Conservation (phyloP, 2,329 filamentous ascomycete genomes). For the Furcasterigmium furcatum region DNA sequence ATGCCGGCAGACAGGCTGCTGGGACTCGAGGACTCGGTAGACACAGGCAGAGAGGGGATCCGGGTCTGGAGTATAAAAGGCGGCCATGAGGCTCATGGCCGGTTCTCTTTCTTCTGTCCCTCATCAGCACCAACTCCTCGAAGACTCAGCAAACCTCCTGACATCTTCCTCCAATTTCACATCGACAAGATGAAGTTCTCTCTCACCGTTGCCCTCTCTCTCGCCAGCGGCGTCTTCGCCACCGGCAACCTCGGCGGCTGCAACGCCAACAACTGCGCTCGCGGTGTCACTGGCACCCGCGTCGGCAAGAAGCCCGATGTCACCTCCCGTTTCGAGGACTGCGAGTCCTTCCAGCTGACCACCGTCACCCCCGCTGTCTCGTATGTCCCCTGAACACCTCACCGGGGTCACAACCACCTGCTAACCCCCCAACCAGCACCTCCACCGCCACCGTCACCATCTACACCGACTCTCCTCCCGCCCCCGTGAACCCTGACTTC, state of each 20-base stretch:
- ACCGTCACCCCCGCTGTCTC: constrained; percentile 3
- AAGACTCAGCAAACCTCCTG: background rate
- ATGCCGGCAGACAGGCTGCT: no score
- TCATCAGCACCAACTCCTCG: no score
- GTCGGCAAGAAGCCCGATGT: constrained; percentile 1
- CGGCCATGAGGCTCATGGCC: background rate
- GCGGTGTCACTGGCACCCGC: constrained; percentile 7
- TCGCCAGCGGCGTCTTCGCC: constrained; percentile 29
- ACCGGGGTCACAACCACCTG: background rate
- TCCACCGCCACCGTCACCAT: constrained; percentile 1
- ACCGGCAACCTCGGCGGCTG: constrained; percentile 19
- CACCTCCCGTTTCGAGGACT: background rate
- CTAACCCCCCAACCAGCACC: constrained; percentile 4
- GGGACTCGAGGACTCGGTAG: no score
- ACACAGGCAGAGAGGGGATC: background rate
- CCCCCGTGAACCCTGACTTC: background rate
- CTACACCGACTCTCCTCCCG: background rate
- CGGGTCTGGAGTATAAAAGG: background rate
- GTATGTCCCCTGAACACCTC: constrained; percentile 1
- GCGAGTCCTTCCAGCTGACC: constrained; percentile 5
- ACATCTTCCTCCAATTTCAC: background rate
- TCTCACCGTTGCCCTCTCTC: constrained; percentile 24
- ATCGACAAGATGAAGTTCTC: constrained; percentile 31
- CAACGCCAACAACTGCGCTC: constrained; percentile 9
- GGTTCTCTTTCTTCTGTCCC: background rate